phyloP scores from a whole-genome alignment of 345 rosid species.

The Brassica juncea region DNA sequence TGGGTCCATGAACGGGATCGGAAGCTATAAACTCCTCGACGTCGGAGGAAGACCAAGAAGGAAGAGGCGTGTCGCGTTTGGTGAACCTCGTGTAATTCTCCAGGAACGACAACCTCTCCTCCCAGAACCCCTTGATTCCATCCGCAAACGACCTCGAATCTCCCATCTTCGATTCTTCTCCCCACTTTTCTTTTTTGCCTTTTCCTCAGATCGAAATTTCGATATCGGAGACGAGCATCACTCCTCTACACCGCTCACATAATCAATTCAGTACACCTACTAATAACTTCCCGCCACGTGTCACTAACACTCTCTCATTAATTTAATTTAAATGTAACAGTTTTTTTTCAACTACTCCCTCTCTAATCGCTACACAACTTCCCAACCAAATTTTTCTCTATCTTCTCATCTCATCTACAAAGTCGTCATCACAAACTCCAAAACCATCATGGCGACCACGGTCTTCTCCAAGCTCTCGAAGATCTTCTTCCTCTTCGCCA shows the following conservation, averaged over 20 bases:
- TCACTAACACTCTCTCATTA: not conserved
- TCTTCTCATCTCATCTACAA: not conserved
- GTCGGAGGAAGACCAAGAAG: constrained; percentile 82
- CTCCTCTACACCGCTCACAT: not conserved
- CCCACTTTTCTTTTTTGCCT: not conserved
- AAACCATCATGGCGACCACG: constrained; percentile 12
- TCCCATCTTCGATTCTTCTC: constrained; percentile 40
- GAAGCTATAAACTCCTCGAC: constrained; percentile 79
- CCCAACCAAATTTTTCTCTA: not conserved
- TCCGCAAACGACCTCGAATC: constrained; percentile 51
- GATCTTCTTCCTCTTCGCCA: constrained; percentile 53
- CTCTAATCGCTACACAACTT: not conserved
- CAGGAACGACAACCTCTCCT: constrained; percentile 56
- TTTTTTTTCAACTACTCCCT: not conserved
- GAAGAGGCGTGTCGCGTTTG: constrained; percentile 59
- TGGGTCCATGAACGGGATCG: constrained; percentile 82
- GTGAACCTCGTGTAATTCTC: constrained; percentile 62
- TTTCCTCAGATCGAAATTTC: not conserved
- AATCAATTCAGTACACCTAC: not conserved
- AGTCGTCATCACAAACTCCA: not conserved
- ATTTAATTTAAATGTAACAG: no score
- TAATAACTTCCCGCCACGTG: not conserved
- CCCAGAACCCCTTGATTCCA: constrained; percentile 61
- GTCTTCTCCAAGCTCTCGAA: constrained; percentile 17
- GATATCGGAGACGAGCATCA: not conserved